These are phyloP conservation scores for Citrus mangshanensis DNA, from an alignment of 345 rosid species.

Conservation along the genomic window DNA sequence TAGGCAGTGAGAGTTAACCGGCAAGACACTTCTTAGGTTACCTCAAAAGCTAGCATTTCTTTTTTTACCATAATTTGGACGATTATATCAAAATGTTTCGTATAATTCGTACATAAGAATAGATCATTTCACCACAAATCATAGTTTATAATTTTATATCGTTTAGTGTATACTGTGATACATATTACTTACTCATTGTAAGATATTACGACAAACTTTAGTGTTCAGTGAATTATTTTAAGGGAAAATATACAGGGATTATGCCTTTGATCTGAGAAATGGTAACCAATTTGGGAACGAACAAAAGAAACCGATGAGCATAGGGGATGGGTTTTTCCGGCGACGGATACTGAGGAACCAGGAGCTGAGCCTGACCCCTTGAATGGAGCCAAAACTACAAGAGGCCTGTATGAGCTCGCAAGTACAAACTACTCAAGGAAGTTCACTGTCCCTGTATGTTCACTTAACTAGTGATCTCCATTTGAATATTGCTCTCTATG, in stretches of 20 bases:
- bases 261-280: no score
- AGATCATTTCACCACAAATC: no score
- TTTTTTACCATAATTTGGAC: neutral
- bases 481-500: slow-evolving; percentile 5
- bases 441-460: slow-evolving; percentile 86
- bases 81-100: neutral
- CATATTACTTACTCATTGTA: no score
- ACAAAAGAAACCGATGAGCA: slow-evolving; percentile 82
- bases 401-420: slow-evolving; percentile 81
- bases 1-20: neutral
- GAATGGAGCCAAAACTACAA: slow-evolving; percentile 68
- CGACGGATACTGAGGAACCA: slow-evolving; percentile 52
- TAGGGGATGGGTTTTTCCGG: slow-evolving; percentile 88
- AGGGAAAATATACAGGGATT: no score
- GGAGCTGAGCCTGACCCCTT: slow-evolving; percentile 78
- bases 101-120: neutral
- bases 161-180: no score
- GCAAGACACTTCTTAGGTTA: neutral
- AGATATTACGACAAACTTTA: no score
- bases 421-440: slow-evolving; percentile 71
- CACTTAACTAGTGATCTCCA: neutral
- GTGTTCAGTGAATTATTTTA: no score
- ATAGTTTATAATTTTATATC: no score
- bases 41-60: neutral
- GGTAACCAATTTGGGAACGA: slow-evolving; percentile 74